Evolutionary conservation across 495 filamentous ascomycete species (phyloP).

Genomic region (Rhypophila decipiens): DNA sequence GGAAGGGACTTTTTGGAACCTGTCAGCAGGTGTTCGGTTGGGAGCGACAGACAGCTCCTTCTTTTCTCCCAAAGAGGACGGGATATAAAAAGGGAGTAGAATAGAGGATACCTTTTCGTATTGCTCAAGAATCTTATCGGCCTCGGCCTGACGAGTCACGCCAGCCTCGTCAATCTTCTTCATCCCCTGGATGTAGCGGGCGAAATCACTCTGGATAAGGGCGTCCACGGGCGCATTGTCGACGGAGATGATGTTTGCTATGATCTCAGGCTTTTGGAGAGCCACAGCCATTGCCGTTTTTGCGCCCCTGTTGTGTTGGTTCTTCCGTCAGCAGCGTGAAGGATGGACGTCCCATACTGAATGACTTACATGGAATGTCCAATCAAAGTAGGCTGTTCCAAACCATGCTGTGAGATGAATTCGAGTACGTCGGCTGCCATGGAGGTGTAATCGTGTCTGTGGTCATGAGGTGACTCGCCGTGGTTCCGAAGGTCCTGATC

Average conservation of each 20-base stretch:
- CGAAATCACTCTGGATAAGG: slow-evolving; percentile 65
- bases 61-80: too few relatives aligned
- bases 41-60: not conserved
- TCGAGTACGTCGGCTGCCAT: slow-evolving; percentile 83
- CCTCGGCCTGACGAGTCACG: slow-evolving; percentile 64
- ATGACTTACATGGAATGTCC: slow-evolving; percentile 84
- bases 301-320: slow-evolving; percentile 59
- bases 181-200: slow-evolving; percentile 80
- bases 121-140: slow-evolving; percentile 67
- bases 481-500: slow-evolving; percentile 87
- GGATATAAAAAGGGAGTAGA: not conserved
- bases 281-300: slow-evolving; percentile 91
- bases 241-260: slow-evolving; percentile 69
- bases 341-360: not conserved
- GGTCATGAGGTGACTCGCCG: slow-evolving; percentile 77
- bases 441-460: slow-evolving; percentile 69
- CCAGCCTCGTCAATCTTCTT: slow-evolving; percentile 63
- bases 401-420: slow-evolving; percentile 69
- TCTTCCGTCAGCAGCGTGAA: not conserved
- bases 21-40: not conserved
- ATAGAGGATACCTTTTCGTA: slow-evolving; percentile 60
- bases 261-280: slow-evolving; percentile 56
- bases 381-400: slow-evolving; percentile 68
- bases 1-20: slow-evolving; percentile 46
- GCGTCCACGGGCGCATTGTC: slow-evolving; percentile 91